A percentile compares a stretch with the other conserved stretches of the same genome.
phyloP scores from a whole-genome alignment of 306 rosid species.

The Cucurbita ficifolia region DNA sequence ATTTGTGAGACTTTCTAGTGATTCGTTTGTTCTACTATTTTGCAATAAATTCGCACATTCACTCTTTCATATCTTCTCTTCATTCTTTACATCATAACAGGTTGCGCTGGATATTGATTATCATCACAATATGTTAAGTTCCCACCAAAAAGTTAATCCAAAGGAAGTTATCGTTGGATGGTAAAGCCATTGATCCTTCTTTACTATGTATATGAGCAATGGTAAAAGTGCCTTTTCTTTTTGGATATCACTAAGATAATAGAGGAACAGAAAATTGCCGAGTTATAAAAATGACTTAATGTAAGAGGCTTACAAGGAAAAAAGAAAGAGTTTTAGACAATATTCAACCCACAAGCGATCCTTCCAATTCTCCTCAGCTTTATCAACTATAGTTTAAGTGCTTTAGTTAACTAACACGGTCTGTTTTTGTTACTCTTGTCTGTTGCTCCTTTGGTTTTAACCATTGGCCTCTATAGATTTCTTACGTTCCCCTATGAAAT shows the following conservation, averaged over 20 bases:
- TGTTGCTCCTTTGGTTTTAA: background rate
- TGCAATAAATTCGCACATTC: background rate
- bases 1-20: background rate
- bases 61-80: background rate
- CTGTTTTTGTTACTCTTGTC: background rate
- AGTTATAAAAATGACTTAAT: background rate
- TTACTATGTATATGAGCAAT: background rate
- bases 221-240: background rate
- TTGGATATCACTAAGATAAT: background rate
- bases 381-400: background rate
- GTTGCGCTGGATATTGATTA: conserved; percentile 95
- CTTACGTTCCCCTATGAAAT: background rate
- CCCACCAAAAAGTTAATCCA: conserved; percentile 91
- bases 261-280: background rate
- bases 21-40: background rate
- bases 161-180: conserved; percentile 94
- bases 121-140: conserved; percentile 71
- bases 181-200: conserved; percentile 20
- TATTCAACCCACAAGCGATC: background rate
- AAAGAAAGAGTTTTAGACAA: background rate
- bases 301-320: background rate
- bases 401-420: background rate
- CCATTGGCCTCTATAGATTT: background rate
- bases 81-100: conserved; percentile 13
- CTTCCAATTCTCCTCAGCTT: background rate